These are phyloP conservation scores for Stenogyne calaminthoides DNA, from an alignment of 305 asterid genomes.

Conservation along the genomic window DNA sequence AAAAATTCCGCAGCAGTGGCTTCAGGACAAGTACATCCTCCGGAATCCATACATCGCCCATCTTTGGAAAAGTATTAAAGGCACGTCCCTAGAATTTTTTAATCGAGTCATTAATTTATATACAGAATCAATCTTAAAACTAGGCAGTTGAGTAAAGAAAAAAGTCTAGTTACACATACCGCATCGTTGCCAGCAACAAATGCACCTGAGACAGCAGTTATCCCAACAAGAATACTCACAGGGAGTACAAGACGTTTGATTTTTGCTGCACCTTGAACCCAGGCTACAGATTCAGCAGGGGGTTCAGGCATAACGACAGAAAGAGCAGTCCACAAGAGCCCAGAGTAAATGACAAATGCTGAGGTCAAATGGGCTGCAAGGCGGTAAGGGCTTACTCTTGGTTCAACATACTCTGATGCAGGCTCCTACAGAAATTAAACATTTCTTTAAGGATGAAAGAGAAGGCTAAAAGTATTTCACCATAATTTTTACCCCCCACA, in stretches of 20 bases:
- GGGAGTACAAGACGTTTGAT: slow-evolving; percentile 83
- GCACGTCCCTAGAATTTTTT: slow-evolving; percentile 79
- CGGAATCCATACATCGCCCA: slow-evolving; percentile 95
- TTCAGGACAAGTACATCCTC: slow-evolving; percentile 69
- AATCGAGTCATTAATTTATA: neutral
- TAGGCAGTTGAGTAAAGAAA: neutral
- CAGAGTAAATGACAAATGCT: slow-evolving; percentile 83
- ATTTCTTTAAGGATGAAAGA: slow-evolving; percentile 74
- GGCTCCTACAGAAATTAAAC: slow-evolving; percentile 60
- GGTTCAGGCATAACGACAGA: slow-evolving; percentile 98
- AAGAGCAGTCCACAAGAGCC: slow-evolving; percentile 93
- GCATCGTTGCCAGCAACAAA: slow-evolving; percentile 99
- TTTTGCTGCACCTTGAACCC: slow-evolving; percentile 92
- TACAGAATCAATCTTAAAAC: slow-evolving; percentile 15
- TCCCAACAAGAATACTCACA: slow-evolving; percentile 78
- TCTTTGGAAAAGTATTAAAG: slow-evolving; percentile 91
- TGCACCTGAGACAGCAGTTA: slow-evolving; percentile 96
- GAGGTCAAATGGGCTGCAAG: slow-evolving; percentile 98
- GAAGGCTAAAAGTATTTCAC: slow-evolving; percentile 33
- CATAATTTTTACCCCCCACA: slow-evolving; percentile 14
- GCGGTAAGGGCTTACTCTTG: slow-evolving; percentile 97
- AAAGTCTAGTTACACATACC: slow-evolving; percentile 47
- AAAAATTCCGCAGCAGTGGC: slow-evolving; percentile 85
- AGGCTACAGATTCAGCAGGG: slow-evolving; percentile 73
- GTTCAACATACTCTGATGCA: slow-evolving; percentile 70